A percentile compares a stretch with the other conserved stretches of the same genome.
Evolutionary conservation across 495 filamentous ascomycete genomes (phyloP).

Genomic region (Hypoxylon crocopeplum): DNA sequence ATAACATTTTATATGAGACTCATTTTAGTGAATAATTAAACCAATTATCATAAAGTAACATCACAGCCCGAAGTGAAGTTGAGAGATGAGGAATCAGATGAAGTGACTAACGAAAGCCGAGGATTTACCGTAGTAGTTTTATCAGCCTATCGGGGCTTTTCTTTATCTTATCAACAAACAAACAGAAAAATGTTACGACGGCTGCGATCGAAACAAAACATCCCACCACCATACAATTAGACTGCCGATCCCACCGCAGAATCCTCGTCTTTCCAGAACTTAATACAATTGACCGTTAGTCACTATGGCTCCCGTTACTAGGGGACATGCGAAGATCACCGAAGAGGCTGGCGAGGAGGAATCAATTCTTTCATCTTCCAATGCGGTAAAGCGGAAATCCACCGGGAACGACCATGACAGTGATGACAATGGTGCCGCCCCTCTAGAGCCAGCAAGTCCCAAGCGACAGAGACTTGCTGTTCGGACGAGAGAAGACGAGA

Average conservation of each 20-base stretch:
- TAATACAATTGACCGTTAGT: background rate
- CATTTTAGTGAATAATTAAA: too few species aligned
- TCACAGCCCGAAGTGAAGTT: background rate
- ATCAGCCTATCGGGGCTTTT: constrained; percentile 23
- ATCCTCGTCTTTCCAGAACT: background rate
- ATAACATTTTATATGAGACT: too few species aligned
- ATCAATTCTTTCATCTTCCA: too few species aligned
- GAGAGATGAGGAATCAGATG: background rate
- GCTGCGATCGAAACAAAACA: too few species aligned
- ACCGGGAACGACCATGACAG: too few species aligned
- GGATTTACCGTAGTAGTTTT: constrained; percentile 10
- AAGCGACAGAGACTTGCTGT: constrained; percentile 34
- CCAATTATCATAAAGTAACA: background rate
- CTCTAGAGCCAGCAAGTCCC: background rate
- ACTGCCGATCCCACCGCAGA: background rate
- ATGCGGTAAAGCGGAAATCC: too few species aligned
- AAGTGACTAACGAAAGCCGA: background rate
- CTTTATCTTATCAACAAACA: constrained; percentile 43
- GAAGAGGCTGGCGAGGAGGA: background rate
- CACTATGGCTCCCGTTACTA: constrained; percentile 35
- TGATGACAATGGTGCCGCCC: too few species aligned
- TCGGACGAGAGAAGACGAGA: constrained; percentile 29
- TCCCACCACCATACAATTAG: constrained; percentile 4
- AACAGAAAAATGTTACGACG: constrained; percentile 25
- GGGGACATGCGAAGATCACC: constrained; percentile 17